Conservation (phyloP, 2,329 filamentous ascomycete species). For the Clonostachys byssicola region DNA sequence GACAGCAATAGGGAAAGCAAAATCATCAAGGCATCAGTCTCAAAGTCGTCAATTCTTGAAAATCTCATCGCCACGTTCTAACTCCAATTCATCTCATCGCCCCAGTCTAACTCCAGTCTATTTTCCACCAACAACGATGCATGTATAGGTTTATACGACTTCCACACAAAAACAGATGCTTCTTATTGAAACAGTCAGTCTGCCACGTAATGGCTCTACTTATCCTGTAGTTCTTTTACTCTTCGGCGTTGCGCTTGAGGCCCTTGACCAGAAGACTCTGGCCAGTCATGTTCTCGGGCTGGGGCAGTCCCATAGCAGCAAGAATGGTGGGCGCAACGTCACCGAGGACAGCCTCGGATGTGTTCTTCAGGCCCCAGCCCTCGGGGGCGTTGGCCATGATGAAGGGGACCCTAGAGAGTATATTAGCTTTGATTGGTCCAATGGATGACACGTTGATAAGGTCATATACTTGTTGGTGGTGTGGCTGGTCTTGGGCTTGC, state of each 20-base stretch:
- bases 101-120: no score
- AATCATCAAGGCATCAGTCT: no score
- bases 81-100: no score
- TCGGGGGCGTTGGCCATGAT: conserved; percentile 96
- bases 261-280: conserved; percentile 76
- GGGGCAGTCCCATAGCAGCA: conserved; percentile 82
- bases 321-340: conserved; percentile 96
- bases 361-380: conserved; percentile 82
- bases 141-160: no score
- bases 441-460: conserved; percentile 5
- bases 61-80: no score
- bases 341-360: conserved; percentile 75
- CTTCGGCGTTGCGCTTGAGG: conserved; percentile 31
- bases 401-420: conserved; percentile 63
- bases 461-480: conserved; percentile 73
- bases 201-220: no score
- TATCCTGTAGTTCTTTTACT: not conserved
- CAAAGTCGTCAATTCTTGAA: no score
- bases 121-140: no score
- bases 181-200: no score
- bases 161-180: no score
- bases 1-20: no score
- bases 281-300: conserved; percentile 92
- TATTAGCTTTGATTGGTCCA: not conserved
- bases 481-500: conserved; percentile 96